A percentile compares a stretch with the other conserved stretches of the same genome.
These are phyloP conservation scores for Hyparrhenia diplandra DNA, from an alignment of 176 grass and related monocot species.

Conservation along the genomic window DNA sequence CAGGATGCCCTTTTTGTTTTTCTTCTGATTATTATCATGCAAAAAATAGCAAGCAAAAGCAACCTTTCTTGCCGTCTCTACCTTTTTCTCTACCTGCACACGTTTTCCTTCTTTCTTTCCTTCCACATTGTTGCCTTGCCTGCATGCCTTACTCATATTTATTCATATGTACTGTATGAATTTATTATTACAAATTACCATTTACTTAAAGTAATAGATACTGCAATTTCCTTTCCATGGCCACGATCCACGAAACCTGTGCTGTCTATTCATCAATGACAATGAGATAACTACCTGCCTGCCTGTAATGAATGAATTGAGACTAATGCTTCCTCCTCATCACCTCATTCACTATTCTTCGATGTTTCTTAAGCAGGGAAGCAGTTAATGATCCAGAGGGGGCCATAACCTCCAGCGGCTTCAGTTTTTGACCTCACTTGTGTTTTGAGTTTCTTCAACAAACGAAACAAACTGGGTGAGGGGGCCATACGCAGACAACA, in stretches of 20 bases:
- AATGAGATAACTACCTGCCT: not conserved
- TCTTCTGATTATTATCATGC: too few relatives aligned
- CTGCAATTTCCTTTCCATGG: not conserved
- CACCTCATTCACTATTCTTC: not conserved
- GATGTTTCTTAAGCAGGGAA: slow-evolving; percentile 4
- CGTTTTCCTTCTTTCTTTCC: not conserved
- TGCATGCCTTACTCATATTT: not conserved
- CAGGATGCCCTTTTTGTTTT: too few relatives aligned
- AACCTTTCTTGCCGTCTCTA: not conserved
- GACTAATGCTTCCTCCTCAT: not conserved
- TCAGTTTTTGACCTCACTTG: slow-evolving; percentile 8
- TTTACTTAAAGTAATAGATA: not conserved
- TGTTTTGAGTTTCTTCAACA: not conserved
- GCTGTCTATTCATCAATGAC: not conserved
- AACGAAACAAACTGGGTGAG: not conserved
- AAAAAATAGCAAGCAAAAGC: too few relatives aligned
- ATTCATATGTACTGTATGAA: not conserved
- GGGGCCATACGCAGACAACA: not conserved
- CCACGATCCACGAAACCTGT: not conserved
- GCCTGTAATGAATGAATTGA: not conserved
- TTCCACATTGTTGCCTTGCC: too few relatives aligned
- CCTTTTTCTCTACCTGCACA: not conserved
- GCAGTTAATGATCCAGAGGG: not conserved
- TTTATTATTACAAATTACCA: too few relatives aligned
- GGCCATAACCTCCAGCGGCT: not conserved